Evolutionary conservation across 2,329 filamentous ascomycete genomes (phyloP), one percentile per base, ranked within the genome.

Genomic region (Spiromastix sp.): DNA sequence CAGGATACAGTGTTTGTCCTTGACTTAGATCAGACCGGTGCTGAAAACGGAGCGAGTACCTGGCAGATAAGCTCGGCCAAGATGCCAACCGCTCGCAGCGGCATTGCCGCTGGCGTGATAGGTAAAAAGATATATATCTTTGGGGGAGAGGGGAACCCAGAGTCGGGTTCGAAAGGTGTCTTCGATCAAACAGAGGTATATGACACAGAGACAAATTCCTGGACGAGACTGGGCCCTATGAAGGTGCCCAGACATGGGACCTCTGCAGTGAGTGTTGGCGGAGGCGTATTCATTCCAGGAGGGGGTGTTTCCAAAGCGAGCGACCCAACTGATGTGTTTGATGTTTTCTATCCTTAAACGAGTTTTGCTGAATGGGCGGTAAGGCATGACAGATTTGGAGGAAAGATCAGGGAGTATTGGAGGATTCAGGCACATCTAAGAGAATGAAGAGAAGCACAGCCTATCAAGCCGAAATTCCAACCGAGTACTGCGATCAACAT

Each of bases 141-240:
- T 13, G 30, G 30, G 10, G 17, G 30, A 5, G 30, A 32, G 32
- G 32, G 32, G 15, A 17, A 27, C 18, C 13, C 13, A 21, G 13
- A 17, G 13, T n/a, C 13, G 7, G 31, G 13, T 21, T 33, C 19
- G 18, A 15, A 9, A 29, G 20, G 22, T 3, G 32, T 26, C 11
- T 25, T 25, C 24, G 27, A 34, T 27, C n/a, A 25, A 21, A 34
- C 22, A 15, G 20, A 34, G 12, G 32, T 34, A 15, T 34, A 17
- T 34, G 21, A 25, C 24, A 18, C 24, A n/a, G 22, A 16, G 22
- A 34, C 3, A n/a, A 5, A 16, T 19, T 10, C 11, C 13, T 32
- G 30, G 30, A 13, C 15, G 30, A 16, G 12, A 15, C n/a, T 32
- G 19, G 30, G n/a, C 2, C 10, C 30, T 4, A 32, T 32, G 30